phyloP scores from a whole-genome alignment of 192 early-diverging fungal genomes.

The Rhizophlyctis rosea region DNA sequence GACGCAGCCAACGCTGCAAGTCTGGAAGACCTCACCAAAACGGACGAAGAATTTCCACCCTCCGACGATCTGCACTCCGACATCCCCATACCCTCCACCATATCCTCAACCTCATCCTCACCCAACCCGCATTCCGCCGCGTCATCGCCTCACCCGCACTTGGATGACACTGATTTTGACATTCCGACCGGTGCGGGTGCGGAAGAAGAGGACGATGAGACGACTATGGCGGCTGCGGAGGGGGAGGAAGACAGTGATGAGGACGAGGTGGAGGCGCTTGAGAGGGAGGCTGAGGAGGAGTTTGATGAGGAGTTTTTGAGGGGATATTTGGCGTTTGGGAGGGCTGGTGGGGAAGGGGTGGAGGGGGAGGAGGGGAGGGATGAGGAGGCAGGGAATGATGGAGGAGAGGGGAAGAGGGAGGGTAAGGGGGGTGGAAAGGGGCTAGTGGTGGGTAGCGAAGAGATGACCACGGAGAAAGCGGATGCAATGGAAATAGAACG shows the following conservation, averaged over 20 bases:
- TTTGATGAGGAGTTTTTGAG: slow-evolving; percentile 73
- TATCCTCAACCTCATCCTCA: neutral
- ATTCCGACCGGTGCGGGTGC: neutral
- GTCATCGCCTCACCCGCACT: too few relatives aligned
- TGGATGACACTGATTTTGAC: neutral
- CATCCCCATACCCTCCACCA: neutral
- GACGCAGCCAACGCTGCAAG: slow-evolving; percentile 5
- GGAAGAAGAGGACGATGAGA: slow-evolving; percentile 24
- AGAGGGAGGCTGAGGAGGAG: slow-evolving; percentile 32
- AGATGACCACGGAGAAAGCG: too few relatives aligned
- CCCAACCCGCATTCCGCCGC: too few relatives aligned
- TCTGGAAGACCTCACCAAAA: neutral
- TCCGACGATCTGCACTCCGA: neutral
- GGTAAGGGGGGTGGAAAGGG: neutral
- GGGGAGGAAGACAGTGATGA: slow-evolving; percentile 40
- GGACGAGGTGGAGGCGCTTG: slow-evolving; percentile 47
- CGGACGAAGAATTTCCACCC: too few relatives aligned
- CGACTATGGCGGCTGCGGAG: slow-evolving; percentile 6
- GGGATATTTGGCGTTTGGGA: slow-evolving; percentile 63
- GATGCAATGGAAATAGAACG: too few relatives aligned
- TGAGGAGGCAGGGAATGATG: too few relatives aligned
- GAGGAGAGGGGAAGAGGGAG: neutral
- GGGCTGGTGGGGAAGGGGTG: slow-evolving; percentile 66
- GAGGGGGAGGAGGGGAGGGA: slow-evolving; percentile 36
- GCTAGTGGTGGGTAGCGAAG: neutral